Base-by-base conservation (phyloP, 2,329 filamentous ascomycete species). In the Fusarium avenaceum region DNA sequence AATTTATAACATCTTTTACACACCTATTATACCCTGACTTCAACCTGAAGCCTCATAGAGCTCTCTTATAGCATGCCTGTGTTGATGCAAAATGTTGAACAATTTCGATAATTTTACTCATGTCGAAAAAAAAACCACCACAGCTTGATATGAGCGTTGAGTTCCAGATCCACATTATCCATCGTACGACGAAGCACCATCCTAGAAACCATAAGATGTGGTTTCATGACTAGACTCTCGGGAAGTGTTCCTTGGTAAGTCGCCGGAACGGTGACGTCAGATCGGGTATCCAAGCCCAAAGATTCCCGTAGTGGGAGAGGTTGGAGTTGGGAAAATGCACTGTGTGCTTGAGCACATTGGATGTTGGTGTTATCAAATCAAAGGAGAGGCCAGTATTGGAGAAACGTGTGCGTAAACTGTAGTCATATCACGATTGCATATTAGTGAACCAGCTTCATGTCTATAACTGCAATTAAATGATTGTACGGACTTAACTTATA, bases 201-300 rank as follows among this genome's bases (percentile, higher is more conserved):
- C 26, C 45, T 8, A 42, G 44, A 57, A 33, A 32, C 32, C 20
- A 24, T 22, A 17, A 45, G 32, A 65, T 65, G 42, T 44, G 45
- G 63, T 65, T 65, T 44, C 55, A 62, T 39, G 30, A 51, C 48
- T 47, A 13, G 22, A 13, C n/a, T 45, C 42, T 51, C 45, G 48
- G 60, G 28, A 47, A 30, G 26, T 44, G 15, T 59, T 58, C 53
- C 61, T 59, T 64, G 61, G 42, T 52, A 51, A 30, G 46, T 40
- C 26, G 35, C 46, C 43, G 42, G 51, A 38, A 20, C 30, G 35
- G 46, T 70, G 66, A 69, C 66, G 66, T 69, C 66, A 69, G 57
- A 33, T 53, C 35, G 48, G 58, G 46, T 30, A 59, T 45, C 28
- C 39, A 58, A 58, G 47, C 46, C 61, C 22, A 48, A 46, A 46